Conservation (phyloP, 2,329 filamentous ascomycete species). For the Fusarium buharicum region DNA sequence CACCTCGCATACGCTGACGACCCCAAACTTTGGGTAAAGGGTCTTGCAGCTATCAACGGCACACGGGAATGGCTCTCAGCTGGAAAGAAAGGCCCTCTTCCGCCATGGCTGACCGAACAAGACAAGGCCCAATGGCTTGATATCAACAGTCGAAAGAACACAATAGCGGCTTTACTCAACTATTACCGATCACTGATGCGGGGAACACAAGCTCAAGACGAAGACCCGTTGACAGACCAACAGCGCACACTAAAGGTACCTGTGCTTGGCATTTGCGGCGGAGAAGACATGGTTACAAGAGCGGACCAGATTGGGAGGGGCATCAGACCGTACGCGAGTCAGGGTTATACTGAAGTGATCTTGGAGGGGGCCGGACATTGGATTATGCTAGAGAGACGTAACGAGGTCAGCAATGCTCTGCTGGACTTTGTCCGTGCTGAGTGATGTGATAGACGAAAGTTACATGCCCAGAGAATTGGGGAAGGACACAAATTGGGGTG, state of each 20-base stretch:
- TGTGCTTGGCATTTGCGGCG: slow-evolving; percentile 29
- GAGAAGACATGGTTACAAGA: slow-evolving; percentile 21
- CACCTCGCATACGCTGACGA: slow-evolving; percentile 27
- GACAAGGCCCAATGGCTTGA: slow-evolving; percentile 22
- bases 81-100: slow-evolving; percentile 11
- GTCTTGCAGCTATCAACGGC: slow-evolving; percentile 19
- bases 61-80: slow-evolving; percentile 27
- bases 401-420: slow-evolving; percentile 20
- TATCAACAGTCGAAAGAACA: slow-evolving; percentile 13
- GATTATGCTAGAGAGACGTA: slow-evolving; percentile 33
- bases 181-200: slow-evolving; percentile 36
- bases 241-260: slow-evolving; percentile 34
- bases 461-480: background rate
- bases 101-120: slow-evolving; percentile 13
- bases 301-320: slow-evolving; percentile 15
- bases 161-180: slow-evolving; percentile 27
- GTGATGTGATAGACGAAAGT: background rate
- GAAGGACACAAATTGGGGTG: background rate
- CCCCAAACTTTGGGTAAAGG: slow-evolving; percentile 7
- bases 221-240: slow-evolving; percentile 23
- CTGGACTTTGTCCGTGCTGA: slow-evolving; percentile 19
- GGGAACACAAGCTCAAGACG: slow-evolving; percentile 25
- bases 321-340: slow-evolving; percentile 16
- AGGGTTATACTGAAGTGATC: slow-evolving; percentile 22
- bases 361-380: slow-evolving; percentile 32